Conservation (phyloP, 148 eudicot genomes). For the Nepenthes mirabilis region DNA sequence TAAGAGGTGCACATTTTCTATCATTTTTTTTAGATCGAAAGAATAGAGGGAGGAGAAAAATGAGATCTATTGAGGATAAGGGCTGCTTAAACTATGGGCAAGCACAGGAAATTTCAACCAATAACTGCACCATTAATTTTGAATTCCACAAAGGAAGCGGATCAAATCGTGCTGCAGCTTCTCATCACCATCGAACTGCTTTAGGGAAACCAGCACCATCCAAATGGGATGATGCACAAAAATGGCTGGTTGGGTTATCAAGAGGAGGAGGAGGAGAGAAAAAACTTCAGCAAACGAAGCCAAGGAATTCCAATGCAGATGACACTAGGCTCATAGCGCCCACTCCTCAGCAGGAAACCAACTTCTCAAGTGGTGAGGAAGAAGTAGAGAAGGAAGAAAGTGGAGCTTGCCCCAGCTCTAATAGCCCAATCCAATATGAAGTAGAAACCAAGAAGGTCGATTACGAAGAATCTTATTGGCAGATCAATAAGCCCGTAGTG, state of each 20-base stretch:
- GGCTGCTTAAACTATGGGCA: too few relatives aligned
- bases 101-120: slow-evolving; percentile 26
- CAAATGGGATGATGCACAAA: slow-evolving; percentile 99
- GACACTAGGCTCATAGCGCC: slow-evolving; percentile 76
- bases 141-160: slow-evolving; percentile 70
- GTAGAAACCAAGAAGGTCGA: slow-evolving; percentile 77
- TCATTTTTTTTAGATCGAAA: neutral
- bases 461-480: slow-evolving; percentile 65
- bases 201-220: slow-evolving; percentile 91
- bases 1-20: neutral
- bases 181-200: slow-evolving; percentile 51
- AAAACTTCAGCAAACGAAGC: slow-evolving; percentile 37
- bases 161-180: slow-evolving; percentile 16
- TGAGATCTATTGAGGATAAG: slow-evolving; percentile 88
- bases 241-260: slow-evolving; percentile 81
- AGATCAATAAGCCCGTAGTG: slow-evolving; percentile 19
- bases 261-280: slow-evolving; percentile 49
- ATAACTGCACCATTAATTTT: slow-evolving; percentile 28
- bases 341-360: slow-evolving; percentile 42
- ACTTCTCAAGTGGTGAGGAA: slow-evolving; percentile 34
- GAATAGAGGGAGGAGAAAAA: slow-evolving; percentile 11
- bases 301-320: slow-evolving; percentile 90
- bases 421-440: slow-evolving; percentile 20
- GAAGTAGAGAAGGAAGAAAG: slow-evolving; percentile 25
- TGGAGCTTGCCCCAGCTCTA: slow-evolving; percentile 11